Base-by-base conservation (phyloP, 164 flowering plant genomes). In the Cinnamomum micranthum region DNA sequence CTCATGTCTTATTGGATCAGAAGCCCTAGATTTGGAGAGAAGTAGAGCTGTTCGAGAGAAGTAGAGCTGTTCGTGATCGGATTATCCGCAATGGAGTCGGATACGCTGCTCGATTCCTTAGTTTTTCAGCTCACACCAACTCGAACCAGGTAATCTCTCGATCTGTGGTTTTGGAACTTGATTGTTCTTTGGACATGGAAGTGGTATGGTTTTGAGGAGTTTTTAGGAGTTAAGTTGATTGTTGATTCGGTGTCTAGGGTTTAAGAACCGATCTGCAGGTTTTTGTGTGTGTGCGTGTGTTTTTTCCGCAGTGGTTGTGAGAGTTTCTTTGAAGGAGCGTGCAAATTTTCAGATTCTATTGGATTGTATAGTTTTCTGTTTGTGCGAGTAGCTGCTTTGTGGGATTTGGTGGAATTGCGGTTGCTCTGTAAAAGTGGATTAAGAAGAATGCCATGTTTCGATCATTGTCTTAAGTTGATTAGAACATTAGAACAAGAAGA, bases 101-200 rank as follows among this genome's bases (percentile, higher is more conserved):
- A 81, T 24, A 90, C 92, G 73, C 82, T 87, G 77, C 91, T 95
- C 65, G 91, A 88, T 80, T 92, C 92, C 10, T 94, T 85, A 73
- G 84, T 86, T 69, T 95, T 95, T 80, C 99, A 95, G 81, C 98
- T 95, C 82, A 95, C 99, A 0, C 99, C 99, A 31, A 95, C 99
- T 80, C 89, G 99, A 71, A 95, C 99, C 2, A 91, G 99, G 98
- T 95, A 69, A 71, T 22, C n/a, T 66, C 66, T 27, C 7, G 69
- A 66, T 66, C 47, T 27, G 35, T 55, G 60, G n/a, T 15, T 2
- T 55, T 20, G 20, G 6, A 15, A 15, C 6, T 67, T 17, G 69
- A 28, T 19, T 67, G 22, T 15, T 31, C n/a, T 66, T 23, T 66
- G 69, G 28, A 31, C 3, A 19, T 17, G 71, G 23, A 10, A n/a